These are phyloP conservation scores for Termitomyces heimii DNA, from an alignment of 768 basidiomycete species.

Conservation along the genomic window DNA sequence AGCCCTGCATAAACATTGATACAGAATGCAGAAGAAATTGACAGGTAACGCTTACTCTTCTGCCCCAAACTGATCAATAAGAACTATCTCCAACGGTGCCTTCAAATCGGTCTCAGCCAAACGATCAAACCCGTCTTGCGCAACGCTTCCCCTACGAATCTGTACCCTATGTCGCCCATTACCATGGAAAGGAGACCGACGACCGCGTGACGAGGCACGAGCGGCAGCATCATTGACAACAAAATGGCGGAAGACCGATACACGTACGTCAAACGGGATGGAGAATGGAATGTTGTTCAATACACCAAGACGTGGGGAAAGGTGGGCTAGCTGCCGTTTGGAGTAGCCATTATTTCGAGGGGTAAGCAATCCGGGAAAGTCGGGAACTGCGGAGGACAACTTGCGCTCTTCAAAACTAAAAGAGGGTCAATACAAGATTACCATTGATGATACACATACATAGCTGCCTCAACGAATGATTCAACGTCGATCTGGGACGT, in stretches of 20 bases:
- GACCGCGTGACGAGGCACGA: neutral
- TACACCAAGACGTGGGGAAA: slow-evolving; percentile 84
- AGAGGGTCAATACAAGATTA: neutral
- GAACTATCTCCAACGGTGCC: slow-evolving; percentile 80
- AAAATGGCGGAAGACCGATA: slow-evolving; percentile 84
- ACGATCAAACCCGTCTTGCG: slow-evolving; percentile 88
- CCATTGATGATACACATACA: slow-evolving; percentile 39
- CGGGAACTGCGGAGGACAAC: slow-evolving; percentile 22
- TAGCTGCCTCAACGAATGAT: slow-evolving; percentile 81
- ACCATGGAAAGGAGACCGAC: neutral
- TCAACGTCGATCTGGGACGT: slow-evolving; percentile 38
- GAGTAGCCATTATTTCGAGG: slow-evolving; percentile 20
- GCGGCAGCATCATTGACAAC: slow-evolving; percentile 54
- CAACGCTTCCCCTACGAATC: slow-evolving; percentile 70
- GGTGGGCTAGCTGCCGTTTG: slow-evolving; percentile 65
- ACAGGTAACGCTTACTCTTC: slow-evolving; percentile 56
- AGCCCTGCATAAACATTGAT: slow-evolving; percentile 36
- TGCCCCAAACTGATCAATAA: slow-evolving; percentile 84
- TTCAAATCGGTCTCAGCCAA: slow-evolving; percentile 77
- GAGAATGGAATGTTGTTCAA: slow-evolving; percentile 96
- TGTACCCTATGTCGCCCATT: slow-evolving; percentile 32
- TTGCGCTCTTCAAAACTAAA: slow-evolving; percentile 62
- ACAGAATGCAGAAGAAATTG: neutral
- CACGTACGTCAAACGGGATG: slow-evolving; percentile 89
- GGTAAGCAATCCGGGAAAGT: neutral